Evolutionary conservation across 257 asterid genomes (phyloP), one percentile per base, ranked within the genome.

Genomic region (Ophiorrhiza pumila): DNA sequence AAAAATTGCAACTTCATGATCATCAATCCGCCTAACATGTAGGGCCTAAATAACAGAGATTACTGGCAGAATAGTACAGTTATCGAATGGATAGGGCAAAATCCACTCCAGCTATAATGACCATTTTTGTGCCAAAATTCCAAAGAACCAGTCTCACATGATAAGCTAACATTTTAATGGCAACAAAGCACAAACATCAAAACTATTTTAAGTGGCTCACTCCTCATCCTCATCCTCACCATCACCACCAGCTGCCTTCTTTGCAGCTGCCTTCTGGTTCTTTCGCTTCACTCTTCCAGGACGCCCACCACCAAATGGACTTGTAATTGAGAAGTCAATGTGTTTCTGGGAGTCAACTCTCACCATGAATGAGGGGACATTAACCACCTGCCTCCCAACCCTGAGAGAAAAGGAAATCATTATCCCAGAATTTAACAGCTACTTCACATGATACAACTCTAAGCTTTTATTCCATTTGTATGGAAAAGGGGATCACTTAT

Each of bases 361-460:
- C 75, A 84, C 88, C 80, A 84, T 60, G 80, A 81, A 81, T 29
- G 88, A 84, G 42, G 86, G 81, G 2, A 84, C 86, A 47, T 84
- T 81, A 22, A 81, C 84, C 64, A 84, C 86, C 77, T 84, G 86
- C 73, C 86, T 79, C 61, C 85, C 88, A 68, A 79, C 86, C 87
- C 85, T 83, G 78, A 32, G 37, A 31, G 52, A 8, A 35, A 25
- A 42, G 4, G 43, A 22, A 49, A 14, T 13, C 10, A 45, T 42
- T 18, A 37, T 53, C 52, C 2, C 4, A 20, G 8, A 53, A 4
- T 45, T 1, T 47, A 14, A 2, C 8, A 43, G 7, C 17, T n/a
- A 4, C 0, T 10, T 68, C 13, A 63, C 20, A 18, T n/a, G 27
- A 31, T 15, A 35, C 39, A 69, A 69, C 20, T 10, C 69, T 7